phyloP scores from a whole-genome alignment of 2,329 filamentous ascomycete species.

The Didymellaceae sp. region DNA sequence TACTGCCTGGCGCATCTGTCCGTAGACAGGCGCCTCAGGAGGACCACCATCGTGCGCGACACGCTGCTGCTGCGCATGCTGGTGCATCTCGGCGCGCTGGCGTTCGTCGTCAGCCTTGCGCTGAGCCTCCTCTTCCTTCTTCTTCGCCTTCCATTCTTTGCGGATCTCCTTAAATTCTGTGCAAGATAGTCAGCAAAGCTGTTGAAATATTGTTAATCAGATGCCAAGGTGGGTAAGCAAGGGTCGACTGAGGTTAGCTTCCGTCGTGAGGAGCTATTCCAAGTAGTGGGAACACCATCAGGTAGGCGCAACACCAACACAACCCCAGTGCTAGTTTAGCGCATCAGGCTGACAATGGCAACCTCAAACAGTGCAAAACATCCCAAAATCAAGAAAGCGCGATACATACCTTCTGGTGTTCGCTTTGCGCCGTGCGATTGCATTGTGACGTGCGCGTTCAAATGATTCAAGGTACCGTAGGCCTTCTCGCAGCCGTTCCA shows the following conservation, averaged over 20 bases:
- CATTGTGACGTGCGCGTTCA: conserved; percentile 99
- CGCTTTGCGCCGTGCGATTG: conserved; percentile 94
- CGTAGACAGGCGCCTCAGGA: conserved; percentile 55
- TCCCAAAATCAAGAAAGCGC: conserved; percentile 17
- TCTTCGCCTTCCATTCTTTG: conserved; percentile 98
- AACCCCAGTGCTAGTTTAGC: conserved; percentile 35
- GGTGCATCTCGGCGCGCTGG: conserved; percentile 69
- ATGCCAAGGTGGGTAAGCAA: conserved; percentile 48
- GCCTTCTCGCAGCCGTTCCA: conserved; percentile 99
- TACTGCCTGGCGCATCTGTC: conserved; percentile 55
- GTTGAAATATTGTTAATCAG: conserved; percentile 12
- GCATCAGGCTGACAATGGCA: conserved; percentile 38
- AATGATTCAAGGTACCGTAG: conserved; percentile 94
- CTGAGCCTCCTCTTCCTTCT: conserved; percentile 95
- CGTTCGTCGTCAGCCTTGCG: conserved; percentile 91
- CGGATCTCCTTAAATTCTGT: conserved; percentile 98
- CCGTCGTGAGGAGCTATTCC: conserved; percentile 53
- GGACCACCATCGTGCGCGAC: conserved; percentile 59
- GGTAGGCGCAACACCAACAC: conserved; percentile 45
- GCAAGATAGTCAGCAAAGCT: conserved; percentile 44
- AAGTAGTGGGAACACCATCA: conserved; percentile 60
- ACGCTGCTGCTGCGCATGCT: conserved; percentile 43
- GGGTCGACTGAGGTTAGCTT: conserved; percentile 48
- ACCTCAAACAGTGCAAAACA: conserved; percentile 27
- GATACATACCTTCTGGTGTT: conserved; percentile 88